These are phyloP conservation scores for Coemansia sp. DNA, from an alignment of 192 early-diverging fungal genomes.

Conservation along the genomic window DNA sequence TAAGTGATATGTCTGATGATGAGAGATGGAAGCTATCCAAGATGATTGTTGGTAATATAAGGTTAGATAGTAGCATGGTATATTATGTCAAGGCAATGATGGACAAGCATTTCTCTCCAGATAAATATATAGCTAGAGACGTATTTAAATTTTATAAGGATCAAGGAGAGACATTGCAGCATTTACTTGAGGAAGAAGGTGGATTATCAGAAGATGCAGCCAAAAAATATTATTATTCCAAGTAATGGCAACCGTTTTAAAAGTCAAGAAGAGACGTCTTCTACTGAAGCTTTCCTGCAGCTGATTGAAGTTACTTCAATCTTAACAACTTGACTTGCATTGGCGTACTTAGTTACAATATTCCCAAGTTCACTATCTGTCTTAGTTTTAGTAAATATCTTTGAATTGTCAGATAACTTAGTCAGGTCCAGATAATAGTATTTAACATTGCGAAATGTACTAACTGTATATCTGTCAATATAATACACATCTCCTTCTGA, in stretches of 20 bases:
- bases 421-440: slow-evolving; percentile 5
- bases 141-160: background rate
- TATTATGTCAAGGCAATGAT: slow-evolving; percentile 3
- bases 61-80: background rate
- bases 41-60: background rate
- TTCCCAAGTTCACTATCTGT: no score
- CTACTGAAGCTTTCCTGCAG: background rate
- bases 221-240: background rate
- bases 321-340: background rate
- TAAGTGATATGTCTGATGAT: slow-evolving; percentile 1
- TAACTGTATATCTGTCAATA: background rate
- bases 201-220: slow-evolving; percentile 5
- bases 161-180: background rate
- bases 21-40: slow-evolving; percentile 5
- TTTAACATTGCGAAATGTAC: background rate
- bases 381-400: background rate
- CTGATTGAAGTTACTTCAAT: background rate
- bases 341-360: background rate
- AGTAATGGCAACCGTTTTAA: no score
- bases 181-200: background rate
- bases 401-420: background rate
- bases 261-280: background rate
- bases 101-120: background rate
- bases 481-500: slow-evolving; percentile 1
- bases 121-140: background rate